phyloP scores from a whole-genome alignment of 2,329 filamentous ascomycete species.

The Claviceps arundinis region DNA sequence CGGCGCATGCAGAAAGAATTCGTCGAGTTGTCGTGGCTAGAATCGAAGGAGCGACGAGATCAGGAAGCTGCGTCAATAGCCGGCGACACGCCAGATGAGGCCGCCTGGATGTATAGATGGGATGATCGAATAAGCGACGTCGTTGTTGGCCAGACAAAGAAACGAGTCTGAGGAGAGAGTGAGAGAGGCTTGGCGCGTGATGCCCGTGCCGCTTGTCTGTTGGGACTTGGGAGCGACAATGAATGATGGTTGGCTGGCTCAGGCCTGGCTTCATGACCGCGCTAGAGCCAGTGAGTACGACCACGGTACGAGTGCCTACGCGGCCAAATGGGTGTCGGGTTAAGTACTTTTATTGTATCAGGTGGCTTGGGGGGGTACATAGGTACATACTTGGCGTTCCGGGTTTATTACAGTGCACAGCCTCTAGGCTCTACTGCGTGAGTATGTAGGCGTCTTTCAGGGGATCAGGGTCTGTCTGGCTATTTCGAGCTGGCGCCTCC shows the following conservation, averaged over 20 bases:
- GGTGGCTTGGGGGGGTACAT: no score
- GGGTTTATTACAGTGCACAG: no score
- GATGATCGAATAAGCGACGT: neutral
- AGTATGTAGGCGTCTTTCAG: no score
- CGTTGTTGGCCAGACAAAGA: neutral
- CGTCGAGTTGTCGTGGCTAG: constrained; percentile 8
- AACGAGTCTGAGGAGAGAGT: neutral
- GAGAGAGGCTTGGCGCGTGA: neutral
- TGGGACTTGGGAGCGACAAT: neutral
- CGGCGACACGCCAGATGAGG: neutral
- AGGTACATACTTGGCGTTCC: no score
- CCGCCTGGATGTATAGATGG: neutral
- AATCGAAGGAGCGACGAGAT: neutral
- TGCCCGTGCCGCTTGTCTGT: no score
- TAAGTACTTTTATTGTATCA: neutral
- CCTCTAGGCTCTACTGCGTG: no score
- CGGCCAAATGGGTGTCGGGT: no score
- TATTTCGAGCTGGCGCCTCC: no score
- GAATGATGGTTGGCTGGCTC: neutral
- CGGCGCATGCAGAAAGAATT: constrained; percentile 19
- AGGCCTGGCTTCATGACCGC: neutral
- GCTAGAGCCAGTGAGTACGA: neutral
- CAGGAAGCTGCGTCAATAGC: neutral
- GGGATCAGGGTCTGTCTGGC: no score
- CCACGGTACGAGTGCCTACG: neutral